These are phyloP conservation scores for Byssothecium circinans DNA, from an alignment of 2,329 filamentous ascomycete species.

Conservation along the genomic window DNA sequence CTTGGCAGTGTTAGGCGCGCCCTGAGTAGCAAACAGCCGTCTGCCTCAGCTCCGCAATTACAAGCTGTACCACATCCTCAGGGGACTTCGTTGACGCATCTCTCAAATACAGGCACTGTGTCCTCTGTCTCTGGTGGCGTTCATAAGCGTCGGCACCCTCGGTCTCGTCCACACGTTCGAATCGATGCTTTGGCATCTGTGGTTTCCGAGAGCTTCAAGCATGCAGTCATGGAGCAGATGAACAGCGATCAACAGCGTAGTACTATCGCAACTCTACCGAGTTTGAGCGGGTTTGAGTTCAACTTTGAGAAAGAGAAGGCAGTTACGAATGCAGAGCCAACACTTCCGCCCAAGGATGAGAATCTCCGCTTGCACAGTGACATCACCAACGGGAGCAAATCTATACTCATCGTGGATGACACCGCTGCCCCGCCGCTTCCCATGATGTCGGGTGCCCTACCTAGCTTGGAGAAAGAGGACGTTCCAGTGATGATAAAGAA, in stretches of 20 bases:
- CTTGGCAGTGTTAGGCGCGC: constrained; percentile 84
- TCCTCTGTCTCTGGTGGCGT: constrained; percentile 28
- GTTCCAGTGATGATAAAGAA: constrained; percentile 2
- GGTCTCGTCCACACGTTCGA: constrained; percentile 56
- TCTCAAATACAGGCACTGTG: constrained; percentile 32
- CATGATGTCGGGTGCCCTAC: constrained; percentile 57
- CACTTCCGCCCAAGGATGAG: constrained; percentile 16
- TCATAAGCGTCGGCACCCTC: constrained; percentile 35
- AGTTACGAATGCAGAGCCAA: constrained; percentile 11
- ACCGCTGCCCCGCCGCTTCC: constrained; percentile 59
- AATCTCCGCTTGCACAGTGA: constrained; percentile 51
- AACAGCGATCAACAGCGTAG: constrained; percentile 31
- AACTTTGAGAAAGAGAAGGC: constrained; percentile 33
- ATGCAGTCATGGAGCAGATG: constrained; percentile 67
- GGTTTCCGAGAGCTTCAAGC: constrained; percentile 76
- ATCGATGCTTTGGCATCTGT: constrained; percentile 83
- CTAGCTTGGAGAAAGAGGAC: constrained; percentile 14
- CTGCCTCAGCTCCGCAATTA: constrained; percentile 26
- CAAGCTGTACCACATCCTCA: constrained; percentile 24
- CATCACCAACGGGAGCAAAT: constrained; percentile 81
- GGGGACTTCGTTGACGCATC: constrained; percentile 23
- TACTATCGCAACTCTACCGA: constrained; percentile 16
- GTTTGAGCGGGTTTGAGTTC: constrained; percentile 39
- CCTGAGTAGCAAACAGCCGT: constrained; percentile 62
- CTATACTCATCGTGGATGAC: constrained; percentile 82